A percentile compares a stretch with the other conserved stretches of the same genome.
Conservation (phyloP, 768 basidiomycete genomes). For the Calocybe cyanea region DNA sequence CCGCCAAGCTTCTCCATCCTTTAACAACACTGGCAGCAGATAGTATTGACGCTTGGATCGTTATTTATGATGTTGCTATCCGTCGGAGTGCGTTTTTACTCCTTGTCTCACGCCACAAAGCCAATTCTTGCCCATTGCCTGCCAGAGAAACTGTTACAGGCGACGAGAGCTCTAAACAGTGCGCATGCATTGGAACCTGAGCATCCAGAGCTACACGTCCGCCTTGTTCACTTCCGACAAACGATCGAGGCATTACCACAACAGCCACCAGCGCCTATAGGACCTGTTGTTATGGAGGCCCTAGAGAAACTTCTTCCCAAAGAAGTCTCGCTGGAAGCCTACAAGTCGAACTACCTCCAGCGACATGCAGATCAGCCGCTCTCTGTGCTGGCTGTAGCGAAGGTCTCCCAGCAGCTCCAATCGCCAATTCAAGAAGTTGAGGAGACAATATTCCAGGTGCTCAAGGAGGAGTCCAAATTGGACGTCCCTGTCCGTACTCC, state of each 20-base stretch:
- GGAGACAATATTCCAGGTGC: slow-evolving; percentile 44
- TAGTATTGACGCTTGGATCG: slow-evolving; percentile 69
- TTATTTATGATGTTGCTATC: slow-evolving; percentile 76
- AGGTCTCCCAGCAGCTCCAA: slow-evolving; percentile 44
- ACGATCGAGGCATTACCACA: slow-evolving; percentile 34
- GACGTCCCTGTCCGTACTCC: slow-evolving; percentile 39
- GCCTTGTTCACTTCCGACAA: slow-evolving; percentile 61
- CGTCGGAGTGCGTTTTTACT: slow-evolving; percentile 63
- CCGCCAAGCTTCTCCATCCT: slow-evolving; percentile 66
- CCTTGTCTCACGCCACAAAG: neutral
- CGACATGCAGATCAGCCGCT: slow-evolving; percentile 43
- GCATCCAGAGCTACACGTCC: slow-evolving; percentile 67
- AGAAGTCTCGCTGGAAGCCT: slow-evolving; percentile 56
- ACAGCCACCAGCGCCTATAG: slow-evolving; percentile 41
- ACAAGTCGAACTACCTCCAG: slow-evolving; percentile 77
- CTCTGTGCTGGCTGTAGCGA: slow-evolving; percentile 63
- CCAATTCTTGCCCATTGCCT: neutral
- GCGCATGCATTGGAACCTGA: slow-evolving; percentile 52
- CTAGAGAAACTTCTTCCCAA: slow-evolving; percentile 52
- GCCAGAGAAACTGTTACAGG: slow-evolving; percentile 79
- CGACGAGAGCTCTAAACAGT: slow-evolving; percentile 58
- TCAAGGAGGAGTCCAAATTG: slow-evolving; percentile 40
- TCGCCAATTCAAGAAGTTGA: slow-evolving; percentile 59
- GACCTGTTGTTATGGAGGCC: slow-evolving; percentile 44
- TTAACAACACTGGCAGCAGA: slow-evolving; percentile 48